Evolutionary conservation across 495 filamentous ascomycete species (phyloP).

Genomic region (Penicillium bialowiezense): DNA sequence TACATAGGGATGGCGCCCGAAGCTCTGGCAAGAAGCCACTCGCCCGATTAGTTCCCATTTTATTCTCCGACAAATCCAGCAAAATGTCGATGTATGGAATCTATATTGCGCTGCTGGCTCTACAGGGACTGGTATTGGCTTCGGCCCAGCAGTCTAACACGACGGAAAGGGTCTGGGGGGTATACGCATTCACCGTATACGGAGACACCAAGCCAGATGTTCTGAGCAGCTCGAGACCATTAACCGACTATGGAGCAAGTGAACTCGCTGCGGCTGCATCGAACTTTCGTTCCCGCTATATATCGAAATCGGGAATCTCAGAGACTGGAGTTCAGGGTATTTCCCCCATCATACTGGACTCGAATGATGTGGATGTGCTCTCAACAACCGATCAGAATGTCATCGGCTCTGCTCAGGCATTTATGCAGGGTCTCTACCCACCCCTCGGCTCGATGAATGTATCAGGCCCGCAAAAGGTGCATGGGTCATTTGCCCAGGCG

Average conservation of each 20-base stretch:
- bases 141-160: constrained; percentile 22
- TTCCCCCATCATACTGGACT: constrained; percentile 41
- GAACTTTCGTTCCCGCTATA: constrained; percentile 59
- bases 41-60: no score
- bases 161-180: constrained; percentile 59
- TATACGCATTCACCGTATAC: constrained; percentile 69
- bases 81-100: constrained; percentile 17
- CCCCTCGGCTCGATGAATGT: constrained; percentile 48
- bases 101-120: constrained; percentile 9
- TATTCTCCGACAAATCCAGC: no score
- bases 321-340: constrained; percentile 39
- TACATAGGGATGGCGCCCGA: background rate
- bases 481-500: constrained; percentile 52
- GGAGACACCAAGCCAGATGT: constrained; percentile 70
- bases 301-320: constrained; percentile 39
- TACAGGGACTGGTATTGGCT: constrained; percentile 12
- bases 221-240: constrained; percentile 31
- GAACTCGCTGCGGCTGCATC: constrained; percentile 61
- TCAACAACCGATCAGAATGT: constrained; percentile 48
- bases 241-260: constrained; percentile 69
- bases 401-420: constrained; percentile 64
- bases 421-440: constrained; percentile 81
- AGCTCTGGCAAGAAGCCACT: background rate
- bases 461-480: constrained; percentile 45
- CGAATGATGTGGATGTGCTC: constrained; percentile 45